Evolutionary conservation across 805 yeast genomes (phyloP).

Genomic region (Schwanniomyces yamadae): DNA sequence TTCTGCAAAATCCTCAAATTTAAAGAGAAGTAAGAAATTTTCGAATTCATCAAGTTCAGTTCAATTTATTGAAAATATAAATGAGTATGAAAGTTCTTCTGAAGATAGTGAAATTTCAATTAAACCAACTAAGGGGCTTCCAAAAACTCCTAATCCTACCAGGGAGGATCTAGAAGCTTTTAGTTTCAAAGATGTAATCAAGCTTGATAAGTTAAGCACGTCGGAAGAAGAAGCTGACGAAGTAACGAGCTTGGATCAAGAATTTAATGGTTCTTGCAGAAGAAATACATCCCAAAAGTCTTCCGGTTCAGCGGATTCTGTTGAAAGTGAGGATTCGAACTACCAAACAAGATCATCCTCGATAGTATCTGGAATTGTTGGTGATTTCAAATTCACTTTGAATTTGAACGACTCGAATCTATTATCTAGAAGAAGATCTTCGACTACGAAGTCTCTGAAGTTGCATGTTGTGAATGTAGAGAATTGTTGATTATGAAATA

Average conservation of each 20-base stretch:
- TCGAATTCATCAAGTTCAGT: constrained; percentile 10
- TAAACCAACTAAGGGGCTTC: constrained; percentile 30
- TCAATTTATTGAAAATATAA: constrained; percentile 19
- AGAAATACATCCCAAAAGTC: constrained; percentile 10
- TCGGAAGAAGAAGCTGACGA: constrained; percentile 23
- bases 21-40: background rate
- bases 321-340: constrained; percentile 24
- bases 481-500: too few species aligned
- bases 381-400: constrained; percentile 53
- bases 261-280: constrained; percentile 1
- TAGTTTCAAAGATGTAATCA: constrained; percentile 33
- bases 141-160: constrained; percentile 43
- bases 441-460: constrained; percentile 13
- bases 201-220: constrained; percentile 24
- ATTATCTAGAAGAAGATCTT: constrained; percentile 52
- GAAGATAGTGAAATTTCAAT: constrained; percentile 22
- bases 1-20: constrained; percentile 6
- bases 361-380: constrained; percentile 38
- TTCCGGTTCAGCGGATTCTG: constrained; percentile 15
- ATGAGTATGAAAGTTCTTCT: constrained; percentile 23
- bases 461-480: too few species aligned
- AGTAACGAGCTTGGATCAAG: constrained; percentile 19
- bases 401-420: constrained; percentile 64
- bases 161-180: constrained; percentile 23
- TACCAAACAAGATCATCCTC: constrained; percentile 40